Percentiles rank a stretch among this genome's conserved stretches.
Conservation (phyloP, 1,284 basidiomycete species). For the Malassezia equina region DNA sequence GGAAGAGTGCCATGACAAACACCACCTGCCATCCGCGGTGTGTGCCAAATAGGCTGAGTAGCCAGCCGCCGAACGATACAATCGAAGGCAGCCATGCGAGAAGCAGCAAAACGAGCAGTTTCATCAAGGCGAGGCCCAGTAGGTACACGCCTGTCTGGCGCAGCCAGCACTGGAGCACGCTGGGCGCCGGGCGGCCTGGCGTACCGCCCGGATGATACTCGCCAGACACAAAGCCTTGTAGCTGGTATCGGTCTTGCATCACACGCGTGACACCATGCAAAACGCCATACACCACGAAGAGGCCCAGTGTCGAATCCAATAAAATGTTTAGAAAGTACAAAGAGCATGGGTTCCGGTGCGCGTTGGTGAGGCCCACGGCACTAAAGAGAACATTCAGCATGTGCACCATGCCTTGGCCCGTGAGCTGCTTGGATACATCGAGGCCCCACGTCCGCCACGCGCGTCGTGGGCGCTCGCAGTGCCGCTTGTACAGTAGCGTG, state of each 20-base stretch:
- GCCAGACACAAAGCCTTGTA: slow-evolving; percentile 73
- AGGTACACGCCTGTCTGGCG: slow-evolving; percentile 81
- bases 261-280: slow-evolving; percentile 63
- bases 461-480: slow-evolving; percentile 70
- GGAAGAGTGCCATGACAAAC: slow-evolving; percentile 77
- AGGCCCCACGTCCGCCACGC: slow-evolving; percentile 78
- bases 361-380: slow-evolving; percentile 16
- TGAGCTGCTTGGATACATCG: slow-evolving; percentile 60
- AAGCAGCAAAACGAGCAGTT: slow-evolving; percentile 65
- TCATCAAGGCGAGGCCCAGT: slow-evolving; percentile 70
- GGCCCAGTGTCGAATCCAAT: slow-evolving; percentile 88
- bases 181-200: slow-evolving; percentile 13
- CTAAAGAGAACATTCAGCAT: slow-evolving; percentile 64
- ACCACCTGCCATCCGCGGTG: slow-evolving; percentile 50
- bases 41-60: slow-evolving; percentile 65
- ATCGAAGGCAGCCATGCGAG: slow-evolving; percentile 60
- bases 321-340: slow-evolving; percentile 85
- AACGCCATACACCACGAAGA: slow-evolving; percentile 69
- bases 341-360: slow-evolving; percentile 34
- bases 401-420: slow-evolving; percentile 84
- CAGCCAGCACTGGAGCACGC: slow-evolving; percentile 56
- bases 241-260: slow-evolving; percentile 58
- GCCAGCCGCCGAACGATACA: slow-evolving; percentile 65
- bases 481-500: slow-evolving; percentile 76
- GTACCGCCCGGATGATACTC: slow-evolving; percentile 59